Evolutionary conservation across 306 rosid genomes (phyloP), one percentile per base, ranked within the genome.

Genomic region (Corylus americana): DNA sequence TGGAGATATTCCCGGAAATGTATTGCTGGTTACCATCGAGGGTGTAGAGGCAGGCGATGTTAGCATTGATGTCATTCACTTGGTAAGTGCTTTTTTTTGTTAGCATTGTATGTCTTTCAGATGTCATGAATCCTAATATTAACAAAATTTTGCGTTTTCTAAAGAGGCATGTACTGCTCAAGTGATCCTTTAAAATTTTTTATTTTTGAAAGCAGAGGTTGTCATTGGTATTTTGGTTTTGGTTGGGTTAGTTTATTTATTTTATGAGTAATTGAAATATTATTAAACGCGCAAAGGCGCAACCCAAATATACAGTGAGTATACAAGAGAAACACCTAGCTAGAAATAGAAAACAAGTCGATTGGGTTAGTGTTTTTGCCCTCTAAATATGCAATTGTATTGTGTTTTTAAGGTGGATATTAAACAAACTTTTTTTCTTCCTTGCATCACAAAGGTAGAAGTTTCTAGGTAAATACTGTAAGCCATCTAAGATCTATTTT

Each of bases 31-130:
- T 54, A 93, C 98, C 45, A 91, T 91, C 29, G 98, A 93, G 85
- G 97, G 98, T 1, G 94, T 93, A 74, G 98, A 93, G 83, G 98
- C 97, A 35, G 98, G 97, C 22, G 98, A 93, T 55, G 98, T 93
- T 80, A 91, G 97, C 94, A 93, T 93, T 78, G 98, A 93, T 79
- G 93, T 93, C 74, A 91, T 93, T 83, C 97, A 93, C 84, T 79
- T 93, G 92, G 98, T 93, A 81, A 85, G 94, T 83, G 79, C 44
- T 31, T 80, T 59, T 67, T 67, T 27, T 44, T 22, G 72, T 27
- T 77, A 79, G 47, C 49, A 74, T 71, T 17, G 59, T 55, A 69
- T 73, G 51, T 35, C 22, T 48, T 18, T 70, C 37, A 74, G 39
- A 74, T 73, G 64, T 80, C 73, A 37, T 71, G 13, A 74, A 54